phyloP scores from a whole-genome alignment of 169 alveolate species.

The Perkinsus marinus region DNA sequence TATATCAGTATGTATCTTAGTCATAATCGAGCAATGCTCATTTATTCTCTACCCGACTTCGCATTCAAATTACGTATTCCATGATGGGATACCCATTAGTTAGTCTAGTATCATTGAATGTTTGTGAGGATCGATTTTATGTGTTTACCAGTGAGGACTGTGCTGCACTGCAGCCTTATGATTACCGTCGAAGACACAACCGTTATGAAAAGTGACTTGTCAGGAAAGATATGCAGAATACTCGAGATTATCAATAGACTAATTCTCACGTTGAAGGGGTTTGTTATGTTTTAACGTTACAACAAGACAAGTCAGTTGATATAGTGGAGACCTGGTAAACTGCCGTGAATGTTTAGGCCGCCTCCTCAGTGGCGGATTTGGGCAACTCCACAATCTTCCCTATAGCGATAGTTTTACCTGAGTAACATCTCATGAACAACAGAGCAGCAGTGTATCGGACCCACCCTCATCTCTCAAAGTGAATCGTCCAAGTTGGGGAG shows the following conservation, averaged over 20 bases:
- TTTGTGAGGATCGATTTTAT: not conserved
- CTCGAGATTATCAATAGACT: too few species aligned
- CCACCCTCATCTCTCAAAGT: slow-evolving; percentile 87
- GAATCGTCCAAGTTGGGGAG: slow-evolving; percentile 85
- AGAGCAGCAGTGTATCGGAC: not conserved
- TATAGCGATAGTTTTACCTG: slow-evolving; percentile 62
- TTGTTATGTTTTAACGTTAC: too few species aligned
- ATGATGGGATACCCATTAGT: too few species aligned
- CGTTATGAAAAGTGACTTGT: too few species aligned
- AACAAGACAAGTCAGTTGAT: not conserved
- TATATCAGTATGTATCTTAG: too few species aligned
- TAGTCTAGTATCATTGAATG: too few species aligned
- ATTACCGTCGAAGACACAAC: not conserved
- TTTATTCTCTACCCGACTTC: too few species aligned
- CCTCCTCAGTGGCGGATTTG: slow-evolving; percentile 19
- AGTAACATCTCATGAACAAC: not conserved
- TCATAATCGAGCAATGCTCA: too few species aligned
- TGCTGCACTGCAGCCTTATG: not conserved
- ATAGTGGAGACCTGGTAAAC: not conserved
- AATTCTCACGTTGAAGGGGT: too few species aligned
- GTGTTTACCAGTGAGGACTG: not conserved
- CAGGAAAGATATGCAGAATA: too few species aligned
- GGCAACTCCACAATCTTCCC: slow-evolving; percentile 56
- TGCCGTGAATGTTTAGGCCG: not conserved
- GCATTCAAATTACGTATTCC: too few species aligned